phyloP scores from a whole-genome alignment of 441 rosid genomes.

The Erodium moschatum region DNA sequence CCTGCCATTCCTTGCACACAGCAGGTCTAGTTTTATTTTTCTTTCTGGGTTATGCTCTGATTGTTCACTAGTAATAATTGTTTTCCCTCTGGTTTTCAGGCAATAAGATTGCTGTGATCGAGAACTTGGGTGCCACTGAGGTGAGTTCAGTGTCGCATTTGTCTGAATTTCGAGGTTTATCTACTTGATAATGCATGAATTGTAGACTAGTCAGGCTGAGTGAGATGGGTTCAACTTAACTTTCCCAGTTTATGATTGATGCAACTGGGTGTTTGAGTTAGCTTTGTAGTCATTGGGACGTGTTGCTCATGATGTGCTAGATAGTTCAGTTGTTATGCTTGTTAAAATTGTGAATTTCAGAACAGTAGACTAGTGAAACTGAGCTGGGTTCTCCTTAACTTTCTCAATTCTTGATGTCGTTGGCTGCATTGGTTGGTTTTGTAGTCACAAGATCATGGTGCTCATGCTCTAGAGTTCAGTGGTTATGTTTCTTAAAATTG shows the following conservation, averaged over 20 bases:
- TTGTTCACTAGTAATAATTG: neutral
- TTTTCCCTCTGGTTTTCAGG: slow-evolving; percentile 31
- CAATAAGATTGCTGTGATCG: slow-evolving; percentile 90
- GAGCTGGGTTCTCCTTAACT: too few species aligned
- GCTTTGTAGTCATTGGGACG: neutral
- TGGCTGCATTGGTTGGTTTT: neutral
- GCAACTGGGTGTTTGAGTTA: neutral
- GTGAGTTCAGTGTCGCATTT: slow-evolving; percentile 26
- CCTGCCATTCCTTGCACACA: neutral
- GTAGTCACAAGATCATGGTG: too few species aligned
- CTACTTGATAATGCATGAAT: neutral
- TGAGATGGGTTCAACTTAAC: neutral
- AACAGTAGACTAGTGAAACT: too few species aligned
- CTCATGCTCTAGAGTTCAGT: neutral
- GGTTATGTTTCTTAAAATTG: neutral
- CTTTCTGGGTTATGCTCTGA: neutral
- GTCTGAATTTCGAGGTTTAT: neutral
- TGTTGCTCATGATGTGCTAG: neutral
- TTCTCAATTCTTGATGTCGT: neutral
- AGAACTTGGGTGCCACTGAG: slow-evolving; percentile 96
- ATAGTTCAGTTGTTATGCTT: neutral
- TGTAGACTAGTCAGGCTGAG: neutral
- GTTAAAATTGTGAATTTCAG: too few species aligned
- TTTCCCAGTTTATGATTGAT: neutral
- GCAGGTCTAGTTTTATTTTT: neutral